Base-by-base conservation (phyloP, 2,329 filamentous ascomycete genomes). In the Calonectria hawksworthii region DNA sequence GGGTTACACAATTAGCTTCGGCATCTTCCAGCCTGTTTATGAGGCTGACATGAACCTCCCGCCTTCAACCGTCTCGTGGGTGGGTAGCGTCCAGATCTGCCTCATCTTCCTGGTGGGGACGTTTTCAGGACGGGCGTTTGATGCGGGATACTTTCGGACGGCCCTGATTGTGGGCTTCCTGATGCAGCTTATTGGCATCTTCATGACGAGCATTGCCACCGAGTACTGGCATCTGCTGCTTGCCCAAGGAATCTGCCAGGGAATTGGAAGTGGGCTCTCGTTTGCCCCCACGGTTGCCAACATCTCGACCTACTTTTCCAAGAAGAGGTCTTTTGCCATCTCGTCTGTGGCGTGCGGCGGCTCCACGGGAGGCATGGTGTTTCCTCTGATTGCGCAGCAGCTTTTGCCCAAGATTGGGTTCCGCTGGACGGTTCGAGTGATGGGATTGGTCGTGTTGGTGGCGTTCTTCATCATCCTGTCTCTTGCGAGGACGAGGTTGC, bases 291-390 rank as follows among this genome's bases (percentile, higher is more conserved):
- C 87, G 23, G 79, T 91, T 41, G 87, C 89, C n/a, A 83, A 92
- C 28, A 84, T 91, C 13, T 86, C 90, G 18, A 92, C 91, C 0
- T 93, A 93, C 70, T 94, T 94, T 77, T 86, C 86, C 11, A 88
- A 83, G n/a, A 89, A 89, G n/a, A 87, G 90, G 5, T 88, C 88
- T 0, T 84, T 93, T 3, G 93, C 92, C 0, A 86, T 94, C 23
- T 91, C 91, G 0, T 86, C 93, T 10, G 87, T 88, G 13, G 90
- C 92, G 0, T 89, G 89, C 0, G 93, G 93, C 1, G 91, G 90
- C 32, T 89, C 89, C 0, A 90, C 90, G 0, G 93, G 93, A 1
- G 92, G 92, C 0, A 84, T 94, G 28, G 86, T 94, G 3, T 94
- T 93, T 80, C 92, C 93, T 0, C 86, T 90, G 2, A 87, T 91